Evolutionary conservation across 106 monocot species (phyloP).

Genomic region (Dendrobium catenatum): DNA sequence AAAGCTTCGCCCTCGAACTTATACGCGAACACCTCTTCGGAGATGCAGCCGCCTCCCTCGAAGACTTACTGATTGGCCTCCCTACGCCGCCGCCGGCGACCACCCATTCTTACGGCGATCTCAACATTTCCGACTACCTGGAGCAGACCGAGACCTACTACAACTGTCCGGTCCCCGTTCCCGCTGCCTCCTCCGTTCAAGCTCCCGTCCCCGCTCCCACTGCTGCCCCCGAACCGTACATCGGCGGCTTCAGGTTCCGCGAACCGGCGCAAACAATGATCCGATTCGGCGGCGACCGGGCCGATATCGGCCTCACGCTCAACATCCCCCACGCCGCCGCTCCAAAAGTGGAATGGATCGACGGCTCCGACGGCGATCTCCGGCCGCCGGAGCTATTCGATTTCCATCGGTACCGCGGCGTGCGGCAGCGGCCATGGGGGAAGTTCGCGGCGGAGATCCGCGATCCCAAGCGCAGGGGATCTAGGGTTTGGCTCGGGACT

Average conservation of each 20-base stretch:
- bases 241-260: background rate
- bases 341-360: slow-evolving; percentile 8
- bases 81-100: background rate
- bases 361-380: background rate
- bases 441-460: slow-evolving; percentile 32
- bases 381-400: background rate
- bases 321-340: slow-evolving; percentile 7
- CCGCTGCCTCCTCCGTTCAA: background rate
- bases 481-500: slow-evolving; percentile 41
- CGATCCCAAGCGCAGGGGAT: slow-evolving; percentile 30
- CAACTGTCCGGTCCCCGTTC: background rate
- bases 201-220: background rate
- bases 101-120: background rate
- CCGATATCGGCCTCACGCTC: slow-evolving; percentile 11
- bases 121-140: slow-evolving; percentile 12
- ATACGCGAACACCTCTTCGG: slow-evolving; percentile 34
- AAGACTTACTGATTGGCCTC: background rate
- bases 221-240: no score
- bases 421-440: slow-evolving; percentile 25
- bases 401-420: slow-evolving; percentile 17
- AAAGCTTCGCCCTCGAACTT: slow-evolving; percentile 23
- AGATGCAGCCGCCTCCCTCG: background rate
- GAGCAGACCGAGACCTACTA: background rate
- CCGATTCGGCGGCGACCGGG: slow-evolving; percentile 5
- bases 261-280: slow-evolving; percentile 7